Base-by-base conservation (phyloP, 2,329 filamentous ascomycete species). In the Clathrospora elynae region DNA sequence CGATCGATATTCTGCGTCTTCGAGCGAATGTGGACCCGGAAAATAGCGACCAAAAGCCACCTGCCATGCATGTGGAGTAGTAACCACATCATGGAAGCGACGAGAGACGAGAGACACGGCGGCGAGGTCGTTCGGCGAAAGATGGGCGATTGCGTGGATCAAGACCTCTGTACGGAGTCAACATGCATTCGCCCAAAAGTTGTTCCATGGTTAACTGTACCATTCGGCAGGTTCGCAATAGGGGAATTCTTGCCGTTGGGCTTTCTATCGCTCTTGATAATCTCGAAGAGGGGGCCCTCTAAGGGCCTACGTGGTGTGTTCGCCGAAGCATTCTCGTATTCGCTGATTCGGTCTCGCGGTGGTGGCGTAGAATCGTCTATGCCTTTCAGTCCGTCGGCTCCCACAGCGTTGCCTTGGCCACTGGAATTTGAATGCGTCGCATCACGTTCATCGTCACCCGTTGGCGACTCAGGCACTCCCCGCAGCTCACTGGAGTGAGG, bases 31-130 rank as follows among this genome's bases (percentile, higher is more conserved):
- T 16, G 86, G 82, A 1, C 88, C 90, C 0, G 89, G 89, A 59
- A 97, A 99, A 72, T 85, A 92, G 50, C 91, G 89, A 57, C 89
- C 81, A 65, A 97, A 97, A 5, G 91, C 92, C 66, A 90, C 88
- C 51, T 90, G 84, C 92, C 92, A 97, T 6, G 90, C 90, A 72
- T 96, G 90, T 11, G 91, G 89, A 1, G 88, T 92, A 4, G 90
- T 96, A 42, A 97, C 87, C 26, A 97, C 77, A 37, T 80, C 79
- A 69, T 95, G 88, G 66, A 97, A 95, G 40, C 88, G 87, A 61
- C 85, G 88, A 22, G 89, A 96, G 19, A 97, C 90, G 35, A 95
- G 79, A 12, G 90, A 86, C 8, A 96, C 86, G 7, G 86, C 82
- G 12, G 86, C 84, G 58, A 97, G 82, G 16, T 92, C 90, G 51